phyloP scores from a whole-genome alignment of 1,139 yeast species.

The Spencermartinsiella ligniputridi region DNA sequence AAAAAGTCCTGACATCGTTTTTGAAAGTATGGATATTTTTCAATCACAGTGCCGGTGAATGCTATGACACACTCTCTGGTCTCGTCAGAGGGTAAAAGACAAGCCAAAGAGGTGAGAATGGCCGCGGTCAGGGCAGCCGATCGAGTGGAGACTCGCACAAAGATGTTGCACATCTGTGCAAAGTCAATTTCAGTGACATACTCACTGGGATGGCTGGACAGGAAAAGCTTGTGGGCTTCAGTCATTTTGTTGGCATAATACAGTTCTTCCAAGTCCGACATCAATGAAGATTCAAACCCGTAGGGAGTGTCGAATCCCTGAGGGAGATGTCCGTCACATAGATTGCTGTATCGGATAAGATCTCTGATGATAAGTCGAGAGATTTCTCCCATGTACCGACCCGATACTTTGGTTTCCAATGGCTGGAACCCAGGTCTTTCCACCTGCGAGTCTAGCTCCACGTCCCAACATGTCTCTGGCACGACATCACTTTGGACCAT shows the following conservation, averaged over 20 bases:
- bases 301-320: conserved; percentile 23
- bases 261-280: conserved; percentile 29
- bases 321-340: conserved; percentile 40
- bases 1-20: conserved; percentile 39
- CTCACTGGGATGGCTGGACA: conserved; percentile 20
- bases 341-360: conserved; percentile 54
- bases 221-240: conserved; percentile 20
- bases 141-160: conserved; percentile 72
- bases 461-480: conserved; percentile 73
- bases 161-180: conserved; percentile 50
- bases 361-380: conserved; percentile 67
- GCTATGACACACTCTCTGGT: conserved; percentile 48
- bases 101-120: conserved; percentile 52
- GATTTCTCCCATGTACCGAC: conserved; percentile 84
- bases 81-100: conserved; percentile 10
- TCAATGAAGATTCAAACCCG: conserved; percentile 25
- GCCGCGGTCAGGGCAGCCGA: conserved; percentile 80
- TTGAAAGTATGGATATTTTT: conserved; percentile 77
- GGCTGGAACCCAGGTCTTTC: conserved; percentile 78
- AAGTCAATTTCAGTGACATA: conserved; percentile 19
- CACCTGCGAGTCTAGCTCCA: conserved; percentile 57
- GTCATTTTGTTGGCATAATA: conserved; percentile 18
- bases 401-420: conserved; percentile 81
- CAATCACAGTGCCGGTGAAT: conserved; percentile 85
- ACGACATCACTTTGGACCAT: conserved; percentile 39